Base-by-base conservation (phyloP, 139 green algal species). In the Chlorella sp. region DNA sequence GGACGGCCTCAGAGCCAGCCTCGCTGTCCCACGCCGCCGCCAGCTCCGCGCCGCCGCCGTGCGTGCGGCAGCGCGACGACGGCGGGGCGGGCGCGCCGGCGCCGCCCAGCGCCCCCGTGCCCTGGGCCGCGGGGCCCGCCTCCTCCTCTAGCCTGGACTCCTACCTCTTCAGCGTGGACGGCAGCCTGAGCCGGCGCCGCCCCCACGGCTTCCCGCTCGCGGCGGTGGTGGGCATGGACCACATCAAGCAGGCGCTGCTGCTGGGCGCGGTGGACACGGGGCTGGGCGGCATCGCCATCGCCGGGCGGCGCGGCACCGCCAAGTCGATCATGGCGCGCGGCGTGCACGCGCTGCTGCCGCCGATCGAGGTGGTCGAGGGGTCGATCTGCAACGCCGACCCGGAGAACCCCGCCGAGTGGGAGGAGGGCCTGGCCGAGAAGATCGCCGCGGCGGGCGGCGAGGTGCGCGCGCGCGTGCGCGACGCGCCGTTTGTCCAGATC, bases 241-340 rank as follows among this genome's bases (percentile, higher is more conserved):
- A 83, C 38, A 97, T 99, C 77, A 99, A 99, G 87, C 79, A 93
- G 76, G 95, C 96, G 12, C 84, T 99, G 73, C 89, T 99, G 56
- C 88, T 99, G 46, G 96, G 96, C n/a, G 92, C 93, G n/a, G 89
- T 98, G 27, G 95, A 99, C 84, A 92, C 76, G 2, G 79, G 77
- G 21, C 76, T 99, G 23, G 96, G 96, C 42, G 96, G 96, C 71
- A 94, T 99, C 56, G 91, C 89, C 68, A 99, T 99, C 76, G 84
- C 91, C 17, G 96, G 96, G 0, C 82, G 90, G 43, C 75, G 96
- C 38, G 95, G 95, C 58, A 99, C 96, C 7, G 94, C 91, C 77
- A 99, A 99, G 81, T 97, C 93, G 9, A 85, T 99, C 53, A 98
- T 99, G 94, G 96, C 96, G 0, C 86, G 96, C 60, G 96, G 96